Evolutionary conservation across 108 stramenopile species (phyloP).

Genomic region (Skeletonema menzelii): DNA sequence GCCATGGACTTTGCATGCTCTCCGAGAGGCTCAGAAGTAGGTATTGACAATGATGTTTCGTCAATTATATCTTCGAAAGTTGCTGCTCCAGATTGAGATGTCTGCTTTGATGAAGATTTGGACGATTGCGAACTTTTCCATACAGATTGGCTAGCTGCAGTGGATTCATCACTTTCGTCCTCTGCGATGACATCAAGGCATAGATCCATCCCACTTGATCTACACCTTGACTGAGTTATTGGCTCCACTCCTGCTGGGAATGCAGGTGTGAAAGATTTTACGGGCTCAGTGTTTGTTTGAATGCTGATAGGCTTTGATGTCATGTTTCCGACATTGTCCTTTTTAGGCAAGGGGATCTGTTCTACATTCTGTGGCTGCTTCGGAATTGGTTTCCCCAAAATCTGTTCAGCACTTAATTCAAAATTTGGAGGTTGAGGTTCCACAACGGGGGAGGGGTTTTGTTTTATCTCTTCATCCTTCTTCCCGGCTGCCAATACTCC

Average conservation of each 20-base stretch:
- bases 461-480: background rate
- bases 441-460: background rate
- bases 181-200: background rate
- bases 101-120: background rate
- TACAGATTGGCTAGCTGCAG: background rate
- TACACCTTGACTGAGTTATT: background rate
- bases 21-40: constrained; percentile 13
- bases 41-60: background rate
- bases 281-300: background rate
- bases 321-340: background rate
- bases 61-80: background rate
- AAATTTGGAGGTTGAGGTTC: background rate
- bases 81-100: background rate
- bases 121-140: background rate
- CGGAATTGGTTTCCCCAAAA: background rate
- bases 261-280: background rate
- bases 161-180: background rate
- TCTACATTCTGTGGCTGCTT: background rate
- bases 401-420: background rate
- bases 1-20: constrained; percentile 40
- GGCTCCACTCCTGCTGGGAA: background rate
- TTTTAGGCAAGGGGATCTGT: background rate
- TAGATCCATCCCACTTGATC: background rate
- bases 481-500: background rate
- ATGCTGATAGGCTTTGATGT: background rate